Evolutionary conservation across 768 basidiomycete genomes (phyloP), one percentile per base, ranked within the genome.

Genomic region (Cyclocybe aegerita): DNA sequence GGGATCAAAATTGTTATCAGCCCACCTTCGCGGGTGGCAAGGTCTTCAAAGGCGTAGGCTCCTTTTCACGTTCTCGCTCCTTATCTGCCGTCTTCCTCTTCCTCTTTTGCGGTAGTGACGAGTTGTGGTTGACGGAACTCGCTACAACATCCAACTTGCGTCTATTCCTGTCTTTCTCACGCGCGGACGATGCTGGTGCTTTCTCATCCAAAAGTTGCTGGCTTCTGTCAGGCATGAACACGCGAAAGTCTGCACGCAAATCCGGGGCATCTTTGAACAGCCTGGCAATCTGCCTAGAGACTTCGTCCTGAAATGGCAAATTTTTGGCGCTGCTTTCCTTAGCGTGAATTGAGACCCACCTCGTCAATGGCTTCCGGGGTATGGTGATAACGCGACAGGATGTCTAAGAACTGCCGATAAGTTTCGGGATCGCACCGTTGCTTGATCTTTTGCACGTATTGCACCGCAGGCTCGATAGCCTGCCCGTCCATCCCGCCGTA

Each of bases 391-490:
- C 78, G 72, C 7, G 83, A 81, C 2, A 93, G 69, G 46, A 92
- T 86, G 58, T 88, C 87, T 17, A 92, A 68, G 61, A 93, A 93
- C 57, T 83, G 80, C 47, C 81, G 80, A 57, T 92, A 93, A 4
- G 89, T 93, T 11, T 93, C 92, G 0, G 91, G 81, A 54, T 96
- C 90, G 68, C 92, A 97, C 11, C 93, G 85, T 51, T 88, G 86
- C 67, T 97, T 98, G 69, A 98, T 97, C 71, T 93, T 93, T 70
- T 95, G 93, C 31, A 99, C 93, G 59, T 96, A 98, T 60, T 92
- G 85, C 49, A 98, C 86, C 0, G 97, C 97, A 12, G 83, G 86
- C 57, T 85, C 82, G 37, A 88, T 81, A 16, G 81, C 71, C 54
- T 72, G 75, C 7, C 63, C 74, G 39, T 75, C 76, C 55, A 70